A percentile compares a stretch with the other conserved stretches of the same genome.
Evolutionary conservation across 2,329 filamentous ascomycete species (phyloP).

Genomic region (Pseudonectria buxi): DNA sequence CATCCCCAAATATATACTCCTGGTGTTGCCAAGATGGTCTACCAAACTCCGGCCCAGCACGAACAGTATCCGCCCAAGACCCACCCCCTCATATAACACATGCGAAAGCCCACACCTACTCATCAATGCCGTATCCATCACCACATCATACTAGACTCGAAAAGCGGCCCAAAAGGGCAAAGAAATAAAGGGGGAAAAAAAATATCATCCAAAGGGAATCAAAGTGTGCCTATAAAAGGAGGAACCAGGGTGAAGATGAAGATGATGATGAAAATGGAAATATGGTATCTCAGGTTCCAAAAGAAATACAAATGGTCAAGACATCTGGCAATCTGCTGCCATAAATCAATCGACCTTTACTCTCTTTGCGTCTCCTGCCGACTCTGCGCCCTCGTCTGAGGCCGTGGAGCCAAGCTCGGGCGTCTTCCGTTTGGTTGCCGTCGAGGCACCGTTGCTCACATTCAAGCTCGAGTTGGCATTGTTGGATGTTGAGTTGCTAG

Average conservation of each 20-base stretch:
- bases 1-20: slow-evolving; percentile 4
- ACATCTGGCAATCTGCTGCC: neutral
- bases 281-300: neutral
- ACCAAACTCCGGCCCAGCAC: slow-evolving; percentile 13
- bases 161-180: slow-evolving; percentile 5
- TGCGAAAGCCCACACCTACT: neutral
- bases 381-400: slow-evolving; percentile 35
- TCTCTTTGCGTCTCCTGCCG: slow-evolving; percentile 44
- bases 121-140: slow-evolving; percentile 1
- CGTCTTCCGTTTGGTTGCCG: slow-evolving; percentile 48
- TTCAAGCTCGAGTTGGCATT: slow-evolving; percentile 14
- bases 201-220: too few relatives aligned
- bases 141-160: slow-evolving; percentile 5
- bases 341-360: slow-evolving; percentile 42
- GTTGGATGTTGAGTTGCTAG: slow-evolving; percentile 3
- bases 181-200: too few relatives aligned
- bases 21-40: slow-evolving; percentile 22
- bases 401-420: slow-evolving; percentile 41
- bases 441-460: slow-evolving; percentile 12
- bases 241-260: too few relatives aligned
- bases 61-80: neutral
- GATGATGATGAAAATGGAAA: neutral
- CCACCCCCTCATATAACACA: neutral
- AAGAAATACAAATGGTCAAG: too few relatives aligned
- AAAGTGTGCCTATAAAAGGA: too few relatives aligned